These are phyloP conservation scores for Xylariales sp. DNA, from an alignment of 2,329 filamentous ascomycete genomes.

Conservation along the genomic window DNA sequence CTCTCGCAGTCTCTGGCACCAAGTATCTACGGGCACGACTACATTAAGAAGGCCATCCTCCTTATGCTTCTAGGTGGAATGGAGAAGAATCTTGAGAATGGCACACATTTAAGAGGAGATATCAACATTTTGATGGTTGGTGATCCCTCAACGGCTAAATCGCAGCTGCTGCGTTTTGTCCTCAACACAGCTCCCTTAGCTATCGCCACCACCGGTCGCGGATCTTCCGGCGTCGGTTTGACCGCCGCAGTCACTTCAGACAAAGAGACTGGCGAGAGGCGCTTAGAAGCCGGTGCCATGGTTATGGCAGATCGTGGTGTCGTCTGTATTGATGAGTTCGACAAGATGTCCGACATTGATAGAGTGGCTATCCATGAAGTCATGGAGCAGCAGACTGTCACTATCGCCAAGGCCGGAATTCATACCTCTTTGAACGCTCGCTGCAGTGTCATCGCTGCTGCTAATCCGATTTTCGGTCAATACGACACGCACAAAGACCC, in stretches of 20 bases:
- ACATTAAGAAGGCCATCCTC: constrained; percentile 96
- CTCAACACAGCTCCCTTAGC: constrained; percentile 94
- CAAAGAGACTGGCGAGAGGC: constrained; percentile 93
- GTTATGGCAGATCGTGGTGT: constrained; percentile 95
- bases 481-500: constrained; percentile 99
- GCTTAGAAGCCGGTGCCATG: constrained; percentile 97
- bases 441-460: constrained; percentile 93
- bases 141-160: constrained; percentile 97
- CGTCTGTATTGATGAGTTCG: constrained; percentile 98
- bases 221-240: constrained; percentile 95
- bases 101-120: constrained; percentile 94
- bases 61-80: constrained; percentile 93
- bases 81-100: constrained; percentile 98
- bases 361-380: constrained; percentile 99
- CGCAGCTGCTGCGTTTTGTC: constrained; percentile 94
- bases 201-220: constrained; percentile 94
- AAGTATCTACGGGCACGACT: constrained; percentile 94
- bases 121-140: constrained; percentile 99
- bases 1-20: constrained; percentile 92
- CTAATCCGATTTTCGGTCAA: constrained; percentile 96
- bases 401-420: constrained; percentile 96
- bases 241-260: constrained; percentile 95
- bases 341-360: constrained; percentile 99
- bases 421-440: constrained; percentile 96
- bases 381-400: constrained; percentile 99